These are phyloP conservation scores for Fusarium hostae DNA, from an alignment of 2,329 filamentous ascomycete genomes.

Conservation along the genomic window DNA sequence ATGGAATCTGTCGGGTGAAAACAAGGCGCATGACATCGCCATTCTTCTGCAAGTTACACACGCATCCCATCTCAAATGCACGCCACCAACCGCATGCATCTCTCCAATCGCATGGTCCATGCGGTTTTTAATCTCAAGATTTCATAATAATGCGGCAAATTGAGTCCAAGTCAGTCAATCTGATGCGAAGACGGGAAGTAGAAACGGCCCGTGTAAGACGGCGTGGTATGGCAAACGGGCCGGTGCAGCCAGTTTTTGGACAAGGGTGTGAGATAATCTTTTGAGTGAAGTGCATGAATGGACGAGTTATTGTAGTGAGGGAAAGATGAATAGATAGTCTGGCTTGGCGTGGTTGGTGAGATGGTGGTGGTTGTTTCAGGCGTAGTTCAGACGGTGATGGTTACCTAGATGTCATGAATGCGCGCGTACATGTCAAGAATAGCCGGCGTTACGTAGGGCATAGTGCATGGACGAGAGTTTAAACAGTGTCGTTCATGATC, in stretches of 20 bases:
- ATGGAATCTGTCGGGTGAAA: constrained; percentile 9
- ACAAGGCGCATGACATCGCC: constrained; percentile 14
- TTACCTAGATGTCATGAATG: background rate
- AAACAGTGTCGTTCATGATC: background rate
- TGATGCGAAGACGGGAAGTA: constrained; percentile 21
- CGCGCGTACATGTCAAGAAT: background rate
- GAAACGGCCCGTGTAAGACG: constrained; percentile 37
- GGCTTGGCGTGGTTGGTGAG: constrained; percentile 5
- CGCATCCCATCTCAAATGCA: constrained; percentile 20
- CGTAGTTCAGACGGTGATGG: background rate
- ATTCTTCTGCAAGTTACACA: constrained; percentile 26
- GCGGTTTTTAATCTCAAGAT: constrained; percentile 20
- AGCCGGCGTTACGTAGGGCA: background rate
- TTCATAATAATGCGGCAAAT: background rate
- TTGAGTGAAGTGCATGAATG: background rate
- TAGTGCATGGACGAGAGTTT: background rate
- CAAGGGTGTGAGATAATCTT: constrained; percentile 21
- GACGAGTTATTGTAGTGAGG: background rate
- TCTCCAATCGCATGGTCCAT: constrained; percentile 37
- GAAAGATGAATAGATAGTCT: background rate
- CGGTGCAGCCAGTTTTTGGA: constrained; percentile 31
- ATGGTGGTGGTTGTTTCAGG: constrained; percentile 1
- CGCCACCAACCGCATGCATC: constrained; percentile 17
- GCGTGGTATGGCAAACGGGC: constrained; percentile 33
- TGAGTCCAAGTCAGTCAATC: background rate